Evolutionary conservation across 2,329 filamentous ascomycete genomes (phyloP), one percentile per base, ranked within the genome.

Genomic region (Zasmidium angulare): DNA sequence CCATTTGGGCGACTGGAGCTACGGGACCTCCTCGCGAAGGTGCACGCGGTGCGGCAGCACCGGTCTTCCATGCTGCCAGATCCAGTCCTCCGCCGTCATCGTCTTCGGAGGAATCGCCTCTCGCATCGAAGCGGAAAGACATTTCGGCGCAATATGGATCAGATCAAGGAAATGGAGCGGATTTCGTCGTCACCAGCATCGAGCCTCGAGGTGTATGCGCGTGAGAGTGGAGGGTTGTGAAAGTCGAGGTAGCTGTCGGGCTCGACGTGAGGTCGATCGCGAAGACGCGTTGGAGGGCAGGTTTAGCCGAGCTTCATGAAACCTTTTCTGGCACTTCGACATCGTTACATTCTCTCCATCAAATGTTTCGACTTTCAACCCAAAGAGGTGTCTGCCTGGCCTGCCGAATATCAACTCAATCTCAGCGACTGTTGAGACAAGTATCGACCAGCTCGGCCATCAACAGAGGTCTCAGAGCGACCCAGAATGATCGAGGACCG

Each of bases 401-500:
- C 48, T 52, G 60, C 58, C 59, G 60, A 51, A 49, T 61, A 22
- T 40, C 40, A 7, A 11, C 26, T 26, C 7, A 20, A 20, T 17
- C 46, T 46, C 55, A 52, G 31, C 58, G 56, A 49, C 22, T 58
- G 21, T 67, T 69, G 31, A 79, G 81, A 60, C 69, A 77, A 69
- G 82, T 83, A 21, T 87, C 86, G 46, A 80, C 90, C 46, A 83
- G 80, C 60, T 89, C 88, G 10, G 88, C 88, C 47, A 91, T 92
- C 68, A 84, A 86, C 64, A 80, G 82, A 49, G 89, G 89, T 14
- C 79, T 91, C 56, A 84, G 86, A 69, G 60, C 64, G 26, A 61
- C 58, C 24, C 58, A 55, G 59, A 48, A 60, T 53, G 60, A 62
- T 19, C 49, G 52, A n/a, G 40, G 49, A 9, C 26, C 23, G 19